Percentiles rank a stretch among this genome's conserved stretches.
phyloP scores from a whole-genome alignment of 192 early-diverging fungal species.

The Podila epigama region DNA sequence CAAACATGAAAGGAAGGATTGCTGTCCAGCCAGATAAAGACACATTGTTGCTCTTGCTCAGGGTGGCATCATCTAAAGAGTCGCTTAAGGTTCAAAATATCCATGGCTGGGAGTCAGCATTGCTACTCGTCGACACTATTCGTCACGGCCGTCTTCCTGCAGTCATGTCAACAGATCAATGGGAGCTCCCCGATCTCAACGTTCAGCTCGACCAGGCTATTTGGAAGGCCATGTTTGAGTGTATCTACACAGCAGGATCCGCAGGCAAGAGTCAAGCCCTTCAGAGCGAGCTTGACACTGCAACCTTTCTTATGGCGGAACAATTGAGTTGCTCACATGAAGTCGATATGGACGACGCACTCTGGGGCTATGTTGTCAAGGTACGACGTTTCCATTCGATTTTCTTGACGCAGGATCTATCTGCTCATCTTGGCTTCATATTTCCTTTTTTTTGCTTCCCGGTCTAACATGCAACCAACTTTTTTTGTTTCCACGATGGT shows the following conservation, averaged over 20 bases:
- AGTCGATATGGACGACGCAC: slow-evolving; percentile 25
- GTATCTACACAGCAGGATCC: slow-evolving; percentile 1
- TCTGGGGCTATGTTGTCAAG: slow-evolving; percentile 36
- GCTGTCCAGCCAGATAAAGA: slow-evolving; percentile 29
- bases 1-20: slow-evolving; percentile 24
- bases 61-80: slow-evolving; percentile 7
- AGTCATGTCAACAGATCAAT: slow-evolving; percentile 36
- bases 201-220: slow-evolving; percentile 13
- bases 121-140: slow-evolving; percentile 29
- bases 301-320: slow-evolving; percentile 35
- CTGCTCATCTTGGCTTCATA: neutral
- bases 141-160: slow-evolving; percentile 43
- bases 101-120: slow-evolving; percentile 10
- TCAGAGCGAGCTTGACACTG: slow-evolving; percentile 11
- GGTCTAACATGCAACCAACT: neutral
- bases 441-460: neutral
- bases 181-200: slow-evolving; percentile 38
- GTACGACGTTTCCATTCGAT: neutral
- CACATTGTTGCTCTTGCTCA: slow-evolving; percentile 23
- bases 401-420: neutral
- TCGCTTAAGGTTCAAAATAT: neutral
- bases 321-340: slow-evolving; percentile 15
- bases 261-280: neutral
- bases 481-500: neutral
- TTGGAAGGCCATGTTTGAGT: slow-evolving; percentile 43